phyloP scores from a whole-genome alignment of 192 early-diverging fungal genomes.

The Diversispora eburnea region DNA sequence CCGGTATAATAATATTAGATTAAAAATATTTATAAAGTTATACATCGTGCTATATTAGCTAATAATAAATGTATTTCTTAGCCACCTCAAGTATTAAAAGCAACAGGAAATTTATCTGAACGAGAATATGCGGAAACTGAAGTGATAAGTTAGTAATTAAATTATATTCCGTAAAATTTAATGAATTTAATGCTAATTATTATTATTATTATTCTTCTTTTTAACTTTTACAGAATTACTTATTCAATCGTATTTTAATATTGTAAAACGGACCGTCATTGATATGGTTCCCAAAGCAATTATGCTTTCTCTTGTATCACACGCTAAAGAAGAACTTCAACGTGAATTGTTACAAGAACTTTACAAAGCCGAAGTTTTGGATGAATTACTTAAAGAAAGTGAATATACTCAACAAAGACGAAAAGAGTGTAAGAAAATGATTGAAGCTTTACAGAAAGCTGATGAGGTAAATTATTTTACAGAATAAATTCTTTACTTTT shows the following conservation, averaged over 20 bases:
- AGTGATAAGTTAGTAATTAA: conserved; percentile 82
- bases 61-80: conserved; percentile 30
- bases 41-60: no score
- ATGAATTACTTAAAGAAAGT: conserved; percentile 94
- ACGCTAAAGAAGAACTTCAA: conserved; percentile 91
- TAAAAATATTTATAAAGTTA: no score
- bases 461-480: conserved; percentile 51
- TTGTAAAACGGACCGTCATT: conserved; percentile 95
- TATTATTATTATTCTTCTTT: conserved; percentile 4
- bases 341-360: conserved; percentile 92
- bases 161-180: background rate
- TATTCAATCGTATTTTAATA: conserved; percentile 96
- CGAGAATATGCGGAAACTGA: conserved; percentile 97
- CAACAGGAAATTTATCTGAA: conserved; percentile 92
- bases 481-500: no score
- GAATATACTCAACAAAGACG: conserved; percentile 88
- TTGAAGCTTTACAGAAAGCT: conserved; percentile 81
- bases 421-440: conserved; percentile 98
- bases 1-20: conserved; percentile 39
- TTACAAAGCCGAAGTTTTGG: conserved; percentile 92
- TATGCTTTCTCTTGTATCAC: conserved; percentile 93
- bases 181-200: background rate
- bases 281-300: conserved; percentile 98
- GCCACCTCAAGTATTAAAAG: conserved; percentile 90
- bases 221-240: conserved; percentile 58